Percentiles rank a stretch among this genome's conserved stretches.
phyloP scores from a whole-genome alignment of 495 filamentous ascomycete genomes.

The Trichoderma erinaceum region DNA sequence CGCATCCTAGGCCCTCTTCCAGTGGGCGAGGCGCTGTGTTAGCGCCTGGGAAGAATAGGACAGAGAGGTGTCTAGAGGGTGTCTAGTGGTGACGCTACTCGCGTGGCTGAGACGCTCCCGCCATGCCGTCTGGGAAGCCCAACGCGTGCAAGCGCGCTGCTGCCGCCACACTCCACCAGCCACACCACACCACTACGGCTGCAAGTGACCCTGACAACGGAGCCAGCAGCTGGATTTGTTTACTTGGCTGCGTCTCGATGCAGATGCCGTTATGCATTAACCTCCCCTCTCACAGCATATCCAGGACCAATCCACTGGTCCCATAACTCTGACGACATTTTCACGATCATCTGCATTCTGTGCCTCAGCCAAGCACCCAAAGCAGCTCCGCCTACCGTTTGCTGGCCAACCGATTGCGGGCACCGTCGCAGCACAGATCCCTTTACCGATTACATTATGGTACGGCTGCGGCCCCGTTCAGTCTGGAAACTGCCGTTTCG shows the following conservation, averaged over 20 bases:
- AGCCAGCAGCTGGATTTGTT: slow-evolving; percentile 19
- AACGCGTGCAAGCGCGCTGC: neutral
- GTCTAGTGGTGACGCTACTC: slow-evolving; percentile 3
- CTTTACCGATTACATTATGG: slow-evolving; percentile 5
- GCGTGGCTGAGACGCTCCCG: neutral
- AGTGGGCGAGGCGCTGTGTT: neutral
- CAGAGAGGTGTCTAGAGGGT: neutral
- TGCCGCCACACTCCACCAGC: slow-evolving; percentile 8
- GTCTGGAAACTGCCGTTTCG: neutral
- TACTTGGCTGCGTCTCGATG: slow-evolving; percentile 16
- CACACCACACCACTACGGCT: slow-evolving; percentile 1
- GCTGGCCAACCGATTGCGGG: slow-evolving; percentile 7
- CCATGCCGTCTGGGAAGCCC: neutral
- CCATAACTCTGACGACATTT: neutral
- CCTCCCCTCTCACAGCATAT: neutral
- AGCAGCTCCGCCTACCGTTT: neutral
- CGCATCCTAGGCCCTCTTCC: neutral
- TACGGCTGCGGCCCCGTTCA: neutral
- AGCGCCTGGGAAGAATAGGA: neutral
- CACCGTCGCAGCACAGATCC: slow-evolving; percentile 3
- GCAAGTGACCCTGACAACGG: neutral
- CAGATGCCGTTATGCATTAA: slow-evolving; percentile 19
- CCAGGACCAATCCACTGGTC: neutral
- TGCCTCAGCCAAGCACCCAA: neutral
- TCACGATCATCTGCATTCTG: neutral